A percentile compares a stretch with the other conserved stretches of the same genome.
phyloP scores from a whole-genome alignment of 1,284 basidiomycete genomes.

The Apiotrichum mycotoxinovorans region DNA sequence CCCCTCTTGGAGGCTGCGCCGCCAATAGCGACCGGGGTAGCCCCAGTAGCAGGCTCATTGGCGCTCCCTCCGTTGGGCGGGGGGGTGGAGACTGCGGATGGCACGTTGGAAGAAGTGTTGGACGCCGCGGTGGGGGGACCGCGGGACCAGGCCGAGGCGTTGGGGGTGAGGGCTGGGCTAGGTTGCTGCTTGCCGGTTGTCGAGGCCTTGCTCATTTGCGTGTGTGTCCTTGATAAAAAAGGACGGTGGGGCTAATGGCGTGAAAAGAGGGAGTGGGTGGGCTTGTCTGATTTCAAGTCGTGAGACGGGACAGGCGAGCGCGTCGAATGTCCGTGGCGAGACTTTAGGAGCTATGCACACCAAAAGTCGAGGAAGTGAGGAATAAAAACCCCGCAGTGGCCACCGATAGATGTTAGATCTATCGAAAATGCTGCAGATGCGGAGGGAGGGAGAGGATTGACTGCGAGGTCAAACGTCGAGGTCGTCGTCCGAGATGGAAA shows the following conservation, averaged over 20 bases:
- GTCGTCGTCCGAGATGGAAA: neutral
- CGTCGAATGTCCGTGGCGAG: neutral
- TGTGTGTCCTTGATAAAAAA: conserved; percentile 12
- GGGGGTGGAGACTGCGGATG: conserved; percentile 25
- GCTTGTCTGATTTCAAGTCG: neutral
- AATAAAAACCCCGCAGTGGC: neutral
- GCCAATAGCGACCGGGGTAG: conserved; percentile 30
- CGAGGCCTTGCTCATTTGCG: conserved; percentile 40
- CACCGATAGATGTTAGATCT: neutral
- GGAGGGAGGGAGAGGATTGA: too few relatives aligned
- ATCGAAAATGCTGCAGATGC: too few relatives aligned
- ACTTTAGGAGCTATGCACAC: neutral
- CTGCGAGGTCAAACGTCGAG: neutral
- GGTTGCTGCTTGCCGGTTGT: conserved; percentile 21
- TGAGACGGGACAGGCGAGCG: neutral
- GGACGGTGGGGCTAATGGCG: conserved; percentile 5
- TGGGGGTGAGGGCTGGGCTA: conserved; percentile 26
- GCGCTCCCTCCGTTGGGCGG: conserved; percentile 30
- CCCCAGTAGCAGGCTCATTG: conserved; percentile 23
- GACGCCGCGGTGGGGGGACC: conserved; percentile 37
- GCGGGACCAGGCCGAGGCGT: conserved; percentile 38
- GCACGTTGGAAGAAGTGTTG: conserved; percentile 28
- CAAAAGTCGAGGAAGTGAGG: neutral
- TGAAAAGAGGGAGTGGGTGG: neutral
- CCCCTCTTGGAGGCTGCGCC: conserved; percentile 38